phyloP scores from a whole-genome alignment of 1,284 basidiomycete genomes.

The Crepidotus sp. region DNA sequence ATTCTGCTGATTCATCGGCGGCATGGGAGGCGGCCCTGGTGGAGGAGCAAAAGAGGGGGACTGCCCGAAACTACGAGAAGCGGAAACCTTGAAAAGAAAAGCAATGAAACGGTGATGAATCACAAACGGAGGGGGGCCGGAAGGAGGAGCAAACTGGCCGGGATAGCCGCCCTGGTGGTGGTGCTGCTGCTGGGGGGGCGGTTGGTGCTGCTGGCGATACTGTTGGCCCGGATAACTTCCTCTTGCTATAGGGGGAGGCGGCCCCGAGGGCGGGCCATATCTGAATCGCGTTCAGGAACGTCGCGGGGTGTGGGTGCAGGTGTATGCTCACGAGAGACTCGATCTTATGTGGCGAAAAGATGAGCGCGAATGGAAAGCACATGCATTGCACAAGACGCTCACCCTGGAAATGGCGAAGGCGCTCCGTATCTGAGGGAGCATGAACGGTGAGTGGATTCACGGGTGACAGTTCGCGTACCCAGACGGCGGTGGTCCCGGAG shows the following conservation, averaged over 20 bases:
- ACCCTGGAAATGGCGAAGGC: slow-evolving; percentile 18
- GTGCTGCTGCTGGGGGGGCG: slow-evolving; percentile 24
- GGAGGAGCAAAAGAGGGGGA: slow-evolving; percentile 19
- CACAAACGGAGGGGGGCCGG: slow-evolving; percentile 14
- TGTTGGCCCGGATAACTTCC: slow-evolving; percentile 31
- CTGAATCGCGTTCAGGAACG: slow-evolving; percentile 5
- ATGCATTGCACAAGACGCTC: background rate
- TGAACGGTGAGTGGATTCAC: background rate
- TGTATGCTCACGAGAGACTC: background rate
- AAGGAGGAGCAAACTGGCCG: slow-evolving; percentile 22
- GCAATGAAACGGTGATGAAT: background rate
- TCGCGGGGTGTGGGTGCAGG: background rate
- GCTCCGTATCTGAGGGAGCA: slow-evolving; percentile 15
- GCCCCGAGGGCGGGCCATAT: slow-evolving; percentile 24
- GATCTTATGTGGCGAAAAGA: background rate
- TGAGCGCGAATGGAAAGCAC: background rate
- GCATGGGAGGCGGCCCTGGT: slow-evolving; percentile 41
- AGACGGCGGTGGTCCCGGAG: slow-evolving; percentile 28
- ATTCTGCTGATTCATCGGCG: slow-evolving; percentile 55
- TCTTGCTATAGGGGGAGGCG: slow-evolving; percentile 20
- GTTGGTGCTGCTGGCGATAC: slow-evolving; percentile 28
- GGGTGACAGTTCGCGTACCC: slow-evolving; percentile 16
- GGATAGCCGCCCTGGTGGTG: slow-evolving; percentile 28
- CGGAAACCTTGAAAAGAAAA: background rate
- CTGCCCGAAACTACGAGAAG: slow-evolving; percentile 4